These are phyloP conservation scores for Anthracocystis walkeri DNA, from an alignment of 1,284 basidiomycete species.

Conservation along the genomic window DNA sequence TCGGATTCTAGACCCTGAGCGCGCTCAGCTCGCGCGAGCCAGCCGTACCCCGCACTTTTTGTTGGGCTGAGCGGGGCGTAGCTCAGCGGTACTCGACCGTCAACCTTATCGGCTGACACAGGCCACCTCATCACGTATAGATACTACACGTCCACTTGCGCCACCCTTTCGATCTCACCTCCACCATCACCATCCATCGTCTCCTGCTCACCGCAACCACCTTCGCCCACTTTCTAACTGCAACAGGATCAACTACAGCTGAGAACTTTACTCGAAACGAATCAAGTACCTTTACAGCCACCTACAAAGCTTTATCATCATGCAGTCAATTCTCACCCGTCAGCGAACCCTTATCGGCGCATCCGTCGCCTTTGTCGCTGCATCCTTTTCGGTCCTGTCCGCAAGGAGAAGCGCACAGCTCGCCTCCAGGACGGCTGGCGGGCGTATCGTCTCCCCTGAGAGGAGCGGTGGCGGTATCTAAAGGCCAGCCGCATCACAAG, in stretches of 20 bases:
- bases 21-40: background rate
- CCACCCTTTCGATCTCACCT: background rate
- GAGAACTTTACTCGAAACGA: background rate
- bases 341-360: conserved; percentile 37
- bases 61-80: conserved; percentile 1
- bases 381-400: conserved; percentile 42
- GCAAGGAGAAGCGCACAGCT: conserved; percentile 41
- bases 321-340: conserved; percentile 36
- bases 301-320: background rate
- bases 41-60: conserved; percentile 7
- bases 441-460: conserved; percentile 39
- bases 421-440: conserved; percentile 41
- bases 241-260: background rate
- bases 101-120: background rate
- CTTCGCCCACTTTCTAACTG: background rate
- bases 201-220: background rate
- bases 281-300: background rate
- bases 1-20: background rate
- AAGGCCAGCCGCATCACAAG: background rate
- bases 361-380: conserved; percentile 38
- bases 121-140: background rate
- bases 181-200: background rate
- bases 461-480: conserved; percentile 52
- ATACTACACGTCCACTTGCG: background rate
- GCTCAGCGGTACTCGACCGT: conserved; percentile 6